phyloP scores from a whole-genome alignment of 129 eudicot genomes.

The Lactuca saligna region DNA sequence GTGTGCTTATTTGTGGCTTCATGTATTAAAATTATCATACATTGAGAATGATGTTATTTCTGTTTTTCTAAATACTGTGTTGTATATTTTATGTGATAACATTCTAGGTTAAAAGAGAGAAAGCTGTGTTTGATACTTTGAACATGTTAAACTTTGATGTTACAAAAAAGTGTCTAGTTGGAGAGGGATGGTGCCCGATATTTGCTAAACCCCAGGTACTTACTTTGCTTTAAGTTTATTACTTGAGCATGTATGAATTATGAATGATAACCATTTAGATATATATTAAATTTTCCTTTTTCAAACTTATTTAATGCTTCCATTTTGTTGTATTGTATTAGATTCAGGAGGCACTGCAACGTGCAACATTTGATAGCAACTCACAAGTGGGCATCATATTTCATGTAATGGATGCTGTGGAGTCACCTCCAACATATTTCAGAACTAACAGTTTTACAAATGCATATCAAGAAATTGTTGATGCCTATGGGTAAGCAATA shows the following conservation, averaged over 20 bases:
- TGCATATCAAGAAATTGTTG: constrained; percentile 96
- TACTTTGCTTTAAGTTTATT: constrained; percentile 16
- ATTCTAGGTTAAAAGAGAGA: constrained; percentile 93
- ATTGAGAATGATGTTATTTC: not conserved
- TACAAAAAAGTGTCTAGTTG: constrained; percentile 97
- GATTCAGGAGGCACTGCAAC: constrained; percentile 97
- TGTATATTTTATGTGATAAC: constrained; percentile 17
- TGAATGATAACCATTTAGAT: not conserved
- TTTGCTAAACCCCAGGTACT: constrained; percentile 88
- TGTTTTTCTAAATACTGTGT: constrained; percentile 16
- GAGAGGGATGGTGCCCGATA: constrained; percentile 99
- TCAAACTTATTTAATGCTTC: not conserved
- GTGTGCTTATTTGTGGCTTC: constrained; percentile 20
- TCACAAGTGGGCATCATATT: constrained; percentile 96
- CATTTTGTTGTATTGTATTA: constrained; percentile 23
- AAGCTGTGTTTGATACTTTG: constrained; percentile 93
- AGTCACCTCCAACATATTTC: constrained; percentile 96
- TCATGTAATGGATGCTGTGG: constrained; percentile 83
- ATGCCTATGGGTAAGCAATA: constrained; percentile 87
- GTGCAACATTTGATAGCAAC: constrained; percentile 93
- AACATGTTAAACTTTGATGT: constrained; percentile 98
- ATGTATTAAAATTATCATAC: not conserved
- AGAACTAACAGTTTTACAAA: constrained; percentile 85
- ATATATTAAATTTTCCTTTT: not conserved
- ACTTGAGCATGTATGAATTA: no score